Evolutionary conservation across 495 filamentous ascomycete species (phyloP), one percentile per base, ranked within the genome.

Genomic region (Barbatosphaeria neglecta): DNA sequence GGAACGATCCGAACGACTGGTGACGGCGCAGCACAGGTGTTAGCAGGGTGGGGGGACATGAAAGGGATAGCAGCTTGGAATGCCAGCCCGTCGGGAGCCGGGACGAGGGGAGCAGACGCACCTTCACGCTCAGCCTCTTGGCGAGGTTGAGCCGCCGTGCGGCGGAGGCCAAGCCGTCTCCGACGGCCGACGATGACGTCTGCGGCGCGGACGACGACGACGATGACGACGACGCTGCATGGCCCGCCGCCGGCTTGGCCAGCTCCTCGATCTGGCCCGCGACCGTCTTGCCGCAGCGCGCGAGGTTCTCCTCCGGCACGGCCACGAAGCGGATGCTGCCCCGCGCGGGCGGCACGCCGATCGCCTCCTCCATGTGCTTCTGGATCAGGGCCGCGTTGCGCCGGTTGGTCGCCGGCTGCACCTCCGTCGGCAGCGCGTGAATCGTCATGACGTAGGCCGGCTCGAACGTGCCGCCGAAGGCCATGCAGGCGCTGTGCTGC

Each of bases 361-460:
- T 65, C 4, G 78, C 64, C 7, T 84, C 80, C 15, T 80, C 68
- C 51, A 96, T 67, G 55, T 80, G 82, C 2, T 66, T 65, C 51
- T 87, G 80, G 13, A 92, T 76, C 33, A 94, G 62, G n/a, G 68
- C 72, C 3, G 87, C 81, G 63, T 88, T 90, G 33, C 88, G 81
- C 41, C 84, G 85, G 63, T 95, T 96, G 31, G 78, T 87, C 3
- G 82, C 75, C 0, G 87, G 81, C 18, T 78, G 79, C 27, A 94
- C 67, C 44, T 84, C 69, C 2, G 66, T 72, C 0, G 82, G 74
- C 15, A 92, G 72, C 3, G 87, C 79, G 45, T 73, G 82, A 31
- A 97, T 77, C 44, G 84, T 86, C 52, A 95, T 64, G 38, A 82
- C 71, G 53, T 94, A 97, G 15, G 86, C 83, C 2, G 84, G 83